These are phyloP conservation scores for Apiospora malaysiana DNA, from an alignment of 2,329 filamentous ascomycete genomes.

Conservation along the genomic window DNA sequence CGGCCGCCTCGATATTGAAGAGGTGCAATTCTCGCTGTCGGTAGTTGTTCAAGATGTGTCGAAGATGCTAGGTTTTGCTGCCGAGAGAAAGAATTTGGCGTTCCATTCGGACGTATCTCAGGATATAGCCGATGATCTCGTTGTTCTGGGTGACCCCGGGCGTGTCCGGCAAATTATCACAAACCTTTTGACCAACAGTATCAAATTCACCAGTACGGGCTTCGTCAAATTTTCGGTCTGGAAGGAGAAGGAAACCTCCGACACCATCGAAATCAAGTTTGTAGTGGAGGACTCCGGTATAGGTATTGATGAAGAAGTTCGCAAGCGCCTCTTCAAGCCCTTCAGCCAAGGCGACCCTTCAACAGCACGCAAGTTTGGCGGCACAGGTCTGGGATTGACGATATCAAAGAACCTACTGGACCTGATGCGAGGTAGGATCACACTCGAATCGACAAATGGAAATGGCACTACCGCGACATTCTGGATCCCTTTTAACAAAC, in stretches of 20 bases:
- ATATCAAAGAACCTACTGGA: constrained; percentile 84
- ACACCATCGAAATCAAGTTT: constrained; percentile 72
- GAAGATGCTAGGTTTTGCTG: constrained; percentile 87
- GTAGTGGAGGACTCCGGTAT: constrained; percentile 80
- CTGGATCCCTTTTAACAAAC: constrained; percentile 78
- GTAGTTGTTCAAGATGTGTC: constrained; percentile 79
- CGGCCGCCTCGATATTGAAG: constrained; percentile 77
- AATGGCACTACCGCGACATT: constrained; percentile 77
- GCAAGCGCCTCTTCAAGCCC: constrained; percentile 75
- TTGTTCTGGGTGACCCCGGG: constrained; percentile 86
- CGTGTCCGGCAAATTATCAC: constrained; percentile 83
- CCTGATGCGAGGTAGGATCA: constrained; percentile 79
- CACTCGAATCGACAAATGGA: constrained; percentile 69
- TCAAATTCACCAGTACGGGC: constrained; percentile 76
- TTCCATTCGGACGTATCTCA: constrained; percentile 70
- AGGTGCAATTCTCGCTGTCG: constrained; percentile 78
- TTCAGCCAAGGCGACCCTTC: constrained; percentile 85
- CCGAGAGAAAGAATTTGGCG: constrained; percentile 77
- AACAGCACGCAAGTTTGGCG: constrained; percentile 78
- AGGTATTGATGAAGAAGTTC: constrained; percentile 79
- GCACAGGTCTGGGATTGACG: constrained; percentile 77
- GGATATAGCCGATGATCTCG: constrained; percentile 69
- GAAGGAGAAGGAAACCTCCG: constrained; percentile 67
- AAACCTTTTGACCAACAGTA: constrained; percentile 78
- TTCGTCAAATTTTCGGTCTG: constrained; percentile 70